These are phyloP conservation scores for Leccinum fallax DNA, from an alignment of 1,284 basidiomycete species.

Conservation along the genomic window DNA sequence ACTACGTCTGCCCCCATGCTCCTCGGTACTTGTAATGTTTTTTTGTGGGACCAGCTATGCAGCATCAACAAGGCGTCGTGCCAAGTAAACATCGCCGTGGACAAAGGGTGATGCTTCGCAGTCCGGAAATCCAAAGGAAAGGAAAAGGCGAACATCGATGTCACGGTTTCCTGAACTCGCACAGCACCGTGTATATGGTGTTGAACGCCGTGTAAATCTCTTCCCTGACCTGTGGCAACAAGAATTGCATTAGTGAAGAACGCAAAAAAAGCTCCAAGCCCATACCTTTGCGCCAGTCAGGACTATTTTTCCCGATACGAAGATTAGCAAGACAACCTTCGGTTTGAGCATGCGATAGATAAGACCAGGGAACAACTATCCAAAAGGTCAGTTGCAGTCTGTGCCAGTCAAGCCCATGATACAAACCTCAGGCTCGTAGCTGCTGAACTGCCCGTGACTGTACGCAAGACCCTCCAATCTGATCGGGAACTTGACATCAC, in stretches of 20 bases:
- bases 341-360: conserved; percentile 99
- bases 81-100: conserved; percentile 11
- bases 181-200: conserved; percentile 95
- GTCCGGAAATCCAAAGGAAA: conserved; percentile 3
- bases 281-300: conserved; percentile 97
- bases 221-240: conserved; percentile 79
- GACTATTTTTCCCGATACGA: conserved; percentile 99
- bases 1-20: conserved; percentile 40
- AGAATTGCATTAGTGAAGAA: conserved; percentile 47
- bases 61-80: conserved; percentile 14
- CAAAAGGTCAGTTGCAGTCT: conserved; percentile 5
- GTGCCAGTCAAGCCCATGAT: not conserved
- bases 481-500: conserved; percentile 99
- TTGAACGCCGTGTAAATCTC: conserved; percentile 99
- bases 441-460: conserved; percentile 97
- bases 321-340: conserved; percentile 98
- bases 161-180: conserved; percentile 86
- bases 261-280: not conserved
- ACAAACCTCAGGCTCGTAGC: conserved; percentile 94
- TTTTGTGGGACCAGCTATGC: conserved; percentile 1
- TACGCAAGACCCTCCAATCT: conserved; percentile 97
- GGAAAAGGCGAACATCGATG: conserved; percentile 1
- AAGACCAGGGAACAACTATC: conserved; percentile 94
- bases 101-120: conserved; percentile 3
- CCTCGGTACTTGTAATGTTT: conserved; percentile 32